Evolutionary conservation across 371 early-diverging fungal species (phyloP).

Genomic region (Mortierella sp.): DNA sequence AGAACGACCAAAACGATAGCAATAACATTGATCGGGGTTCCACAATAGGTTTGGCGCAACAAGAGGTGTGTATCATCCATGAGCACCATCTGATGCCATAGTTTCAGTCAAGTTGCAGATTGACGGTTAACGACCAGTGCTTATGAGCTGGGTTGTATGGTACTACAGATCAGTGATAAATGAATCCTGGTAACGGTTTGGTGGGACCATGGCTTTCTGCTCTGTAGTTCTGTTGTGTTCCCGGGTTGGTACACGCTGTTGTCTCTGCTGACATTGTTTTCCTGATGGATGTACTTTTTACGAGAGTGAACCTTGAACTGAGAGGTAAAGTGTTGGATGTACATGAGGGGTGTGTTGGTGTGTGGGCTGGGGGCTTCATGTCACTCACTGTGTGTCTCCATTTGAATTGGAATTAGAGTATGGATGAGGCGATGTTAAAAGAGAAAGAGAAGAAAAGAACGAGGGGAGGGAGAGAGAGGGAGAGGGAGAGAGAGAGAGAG

Average conservation of each 20-base stretch:
- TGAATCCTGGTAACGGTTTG: neutral
- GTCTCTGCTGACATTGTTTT: neutral
- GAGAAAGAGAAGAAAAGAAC: no score
- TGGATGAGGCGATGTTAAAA: no score
- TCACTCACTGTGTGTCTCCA: conserved; percentile 9
- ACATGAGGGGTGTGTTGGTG: neutral
- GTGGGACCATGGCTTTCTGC: neutral
- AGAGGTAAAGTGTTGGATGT: neutral
- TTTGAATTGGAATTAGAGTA: neutral
- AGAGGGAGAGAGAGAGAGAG: neutral
- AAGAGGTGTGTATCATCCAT: no score
- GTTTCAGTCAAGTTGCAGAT: no score
- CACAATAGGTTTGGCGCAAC: no score
- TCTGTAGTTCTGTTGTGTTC: no score
- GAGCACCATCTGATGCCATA: no score
- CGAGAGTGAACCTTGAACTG: neutral
- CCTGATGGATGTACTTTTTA: neutral
- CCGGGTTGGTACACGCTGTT: neutral
- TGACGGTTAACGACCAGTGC: no score
- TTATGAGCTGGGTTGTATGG: no score
- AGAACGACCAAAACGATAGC: neutral
- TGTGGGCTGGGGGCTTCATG: no score
- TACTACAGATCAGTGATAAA: neutral
- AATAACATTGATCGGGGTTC: no score
- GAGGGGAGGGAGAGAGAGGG: neutral